Base-by-base conservation (phyloP, 129 eudicot genomes). In the Flaveria bidentis region DNA sequence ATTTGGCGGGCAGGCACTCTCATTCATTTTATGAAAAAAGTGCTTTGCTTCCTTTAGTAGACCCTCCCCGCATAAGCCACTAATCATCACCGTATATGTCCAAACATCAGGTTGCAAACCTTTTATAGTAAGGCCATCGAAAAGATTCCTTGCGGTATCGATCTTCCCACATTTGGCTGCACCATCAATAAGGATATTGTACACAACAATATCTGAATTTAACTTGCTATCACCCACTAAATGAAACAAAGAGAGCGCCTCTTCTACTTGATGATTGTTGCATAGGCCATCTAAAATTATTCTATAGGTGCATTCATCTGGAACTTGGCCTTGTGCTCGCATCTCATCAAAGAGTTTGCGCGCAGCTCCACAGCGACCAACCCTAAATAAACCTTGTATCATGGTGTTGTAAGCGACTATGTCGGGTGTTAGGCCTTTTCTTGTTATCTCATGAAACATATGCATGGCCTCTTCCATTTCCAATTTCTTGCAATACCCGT, bases 401-500 rank as follows among this genome's bases (percentile, higher is more conserved):
- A 69, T 47, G 41, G 60, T 46, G 22, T 0, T 69, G 74, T 46
- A 47, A 23, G 42, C 7, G 25, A 69, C 44, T 23, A 15, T 2
- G 25, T n/a, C 0, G 0, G 44, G 60, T 6, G 14, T 46, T 9
- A 23, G 0, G 14, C 60, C 23, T 5, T 47, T 69, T 47, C 7
- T 47, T 7, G 15, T 47, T 2, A 69, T 69, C 8, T 47, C 60
- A 0, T 20, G 12, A 13, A 69, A 46, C 41, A 69, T 12, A 46
- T 14, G 14, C 44, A 23, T 46, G 42, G 74, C 74, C 23, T 69
- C 60, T 13, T 47, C 74, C 25, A 69, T 2, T 5, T 47, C 15
- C 57, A 13, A 36, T 2, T 28, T 49, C 30, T 63, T 76, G 47
- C 81, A 82, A 46, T 81, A 81, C 46, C 86, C n/a, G n/a, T n/a